phyloP scores from a whole-genome alignment of 2,329 filamentous ascomycete species.

The Fusarium humuli region DNA sequence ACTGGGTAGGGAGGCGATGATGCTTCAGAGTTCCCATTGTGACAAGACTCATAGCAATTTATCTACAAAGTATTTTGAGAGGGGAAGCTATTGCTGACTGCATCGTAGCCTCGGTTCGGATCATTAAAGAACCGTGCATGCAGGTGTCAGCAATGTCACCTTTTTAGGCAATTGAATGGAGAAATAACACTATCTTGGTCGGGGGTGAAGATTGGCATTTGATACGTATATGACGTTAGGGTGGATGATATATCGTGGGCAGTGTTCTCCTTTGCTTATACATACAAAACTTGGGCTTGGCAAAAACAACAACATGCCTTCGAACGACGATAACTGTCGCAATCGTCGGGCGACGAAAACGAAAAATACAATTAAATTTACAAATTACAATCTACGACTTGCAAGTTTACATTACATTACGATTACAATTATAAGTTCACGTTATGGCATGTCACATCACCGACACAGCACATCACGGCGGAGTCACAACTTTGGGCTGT shows the following conservation, averaged over 20 bases:
- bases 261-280: neutral
- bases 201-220: accelerated
- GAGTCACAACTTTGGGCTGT: neutral
- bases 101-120: conserved; percentile 12
- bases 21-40: neutral
- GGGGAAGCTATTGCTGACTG: neutral
- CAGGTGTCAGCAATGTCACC: conserved; percentile 8
- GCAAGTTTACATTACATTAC: neutral
- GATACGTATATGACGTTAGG: accelerated
- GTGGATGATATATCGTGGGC: accelerated
- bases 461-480: neutral
- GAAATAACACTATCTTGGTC: neutral
- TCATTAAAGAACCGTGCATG: conserved; percentile 4
- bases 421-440: neutral
- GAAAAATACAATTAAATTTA: neutral
- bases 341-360: neutral
- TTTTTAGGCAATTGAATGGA: neutral
- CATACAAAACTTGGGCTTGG: neutral
- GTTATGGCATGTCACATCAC: neutral
- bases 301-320: neutral
- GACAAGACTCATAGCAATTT: neutral
- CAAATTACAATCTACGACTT: neutral
- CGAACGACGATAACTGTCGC: neutral
- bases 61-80: neutral
- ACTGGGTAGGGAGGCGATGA: conserved; percentile 3